A percentile compares a stretch with the other conserved stretches of the same genome.
phyloP scores from a whole-genome alignment of 192 early-diverging fungal species.

The Podila minutissima region DNA sequence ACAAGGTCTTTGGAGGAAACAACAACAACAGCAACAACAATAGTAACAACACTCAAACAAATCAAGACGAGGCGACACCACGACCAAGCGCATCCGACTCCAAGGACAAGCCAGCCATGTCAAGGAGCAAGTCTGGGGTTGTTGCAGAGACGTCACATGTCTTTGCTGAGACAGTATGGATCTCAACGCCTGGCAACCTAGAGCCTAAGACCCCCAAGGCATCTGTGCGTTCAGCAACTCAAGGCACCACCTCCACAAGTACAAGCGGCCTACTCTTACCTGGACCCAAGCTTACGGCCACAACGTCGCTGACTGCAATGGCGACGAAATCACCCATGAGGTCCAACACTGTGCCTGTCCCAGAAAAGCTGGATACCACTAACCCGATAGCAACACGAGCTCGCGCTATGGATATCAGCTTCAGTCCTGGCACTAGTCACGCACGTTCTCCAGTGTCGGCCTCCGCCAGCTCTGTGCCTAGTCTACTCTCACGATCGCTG shows the following conservation, averaged over 20 bases:
- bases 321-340: slow-evolving; percentile 26
- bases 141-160: slow-evolving; percentile 31
- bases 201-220: neutral
- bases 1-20: slow-evolving; percentile 45
- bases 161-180: slow-evolving; percentile 35
- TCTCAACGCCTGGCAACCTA: slow-evolving; percentile 14
- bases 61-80: neutral
- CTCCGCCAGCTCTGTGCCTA: slow-evolving; percentile 4
- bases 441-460: slow-evolving; percentile 11
- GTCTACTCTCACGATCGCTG: slow-evolving; percentile 19
- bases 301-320: slow-evolving; percentile 31
- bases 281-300: slow-evolving; percentile 18
- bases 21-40: neutral
- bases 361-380: neutral
- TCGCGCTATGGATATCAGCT: slow-evolving; percentile 33
- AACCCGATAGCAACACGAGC: neutral
- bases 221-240: neutral
- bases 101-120: slow-evolving; percentile 15
- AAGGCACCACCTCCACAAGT: slow-evolving; percentile 1
- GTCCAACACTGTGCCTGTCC: slow-evolving; percentile 18
- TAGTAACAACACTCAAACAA: neutral
- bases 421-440: slow-evolving; percentile 5
- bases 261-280: neutral
- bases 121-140: slow-evolving; percentile 27
- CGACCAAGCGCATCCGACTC: neutral